These are phyloP conservation scores for Moesziomyces aphidis DNA, from an alignment of 1,284 basidiomycete species.

Conservation along the genomic window DNA sequence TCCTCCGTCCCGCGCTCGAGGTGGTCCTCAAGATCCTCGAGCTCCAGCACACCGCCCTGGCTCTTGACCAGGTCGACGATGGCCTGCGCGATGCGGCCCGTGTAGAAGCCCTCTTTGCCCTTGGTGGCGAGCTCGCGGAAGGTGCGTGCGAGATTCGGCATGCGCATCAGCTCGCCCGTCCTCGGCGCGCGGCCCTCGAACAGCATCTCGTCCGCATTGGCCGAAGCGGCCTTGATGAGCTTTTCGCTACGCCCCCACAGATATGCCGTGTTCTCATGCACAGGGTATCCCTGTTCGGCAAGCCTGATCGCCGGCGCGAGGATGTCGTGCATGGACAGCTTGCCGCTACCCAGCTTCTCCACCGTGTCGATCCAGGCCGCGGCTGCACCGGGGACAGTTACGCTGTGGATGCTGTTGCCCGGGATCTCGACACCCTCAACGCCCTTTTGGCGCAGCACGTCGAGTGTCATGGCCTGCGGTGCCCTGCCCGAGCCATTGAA, in stretches of 20 bases:
- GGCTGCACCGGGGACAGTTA: slow-evolving; percentile 92
- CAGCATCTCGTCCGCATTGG: slow-evolving; percentile 85
- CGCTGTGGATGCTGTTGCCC: slow-evolving; percentile 76
- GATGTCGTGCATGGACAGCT: slow-evolving; percentile 81
- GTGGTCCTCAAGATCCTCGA: slow-evolving; percentile 86
- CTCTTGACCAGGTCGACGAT: slow-evolving; percentile 80
- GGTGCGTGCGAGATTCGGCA: slow-evolving; percentile 82
- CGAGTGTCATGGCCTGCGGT: slow-evolving; percentile 77
- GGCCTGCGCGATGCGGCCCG: slow-evolving; percentile 85
- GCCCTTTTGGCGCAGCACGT: slow-evolving; percentile 79
- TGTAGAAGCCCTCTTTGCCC: slow-evolving; percentile 92
- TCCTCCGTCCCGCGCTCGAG: slow-evolving; percentile 73
- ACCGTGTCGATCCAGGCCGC: slow-evolving; percentile 94
- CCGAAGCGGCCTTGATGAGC: slow-evolving; percentile 82
- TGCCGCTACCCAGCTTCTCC: slow-evolving; percentile 84
- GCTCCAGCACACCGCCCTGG: slow-evolving; percentile 88
- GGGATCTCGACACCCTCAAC: slow-evolving; percentile 73
- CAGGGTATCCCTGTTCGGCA: slow-evolving; percentile 65
- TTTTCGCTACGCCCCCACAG: slow-evolving; percentile 80
- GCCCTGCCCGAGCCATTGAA: slow-evolving; percentile 88
- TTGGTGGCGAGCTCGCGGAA: slow-evolving; percentile 82
- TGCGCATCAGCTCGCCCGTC: slow-evolving; percentile 68
- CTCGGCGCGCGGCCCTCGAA: slow-evolving; percentile 77
- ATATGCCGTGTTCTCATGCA: slow-evolving; percentile 53
- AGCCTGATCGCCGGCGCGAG: slow-evolving; percentile 75